Evolutionary conservation across 345 rosid genomes (phyloP).

Genomic region (Brassica napus): Da-Ae NC_063447.1:46231001-46231500

Average conservation of each 20-base stretch:
- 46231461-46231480: background rate
- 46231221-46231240: slow-evolving; percentile 39
- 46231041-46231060: slow-evolving; percentile 81
- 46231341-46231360: slow-evolving; percentile 85
- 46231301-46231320: slow-evolving; percentile 67
- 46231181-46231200: slow-evolving; percentile 41
- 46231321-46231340: slow-evolving; percentile 67
- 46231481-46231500: background rate
- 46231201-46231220: slow-evolving; percentile 38
- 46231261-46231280: slow-evolving; percentile 7
- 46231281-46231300: slow-evolving; percentile 44
- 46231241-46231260: slow-evolving; percentile 37
- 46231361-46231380: slow-evolving; percentile 71
- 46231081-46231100: slow-evolving; percentile 59
- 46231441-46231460: background rate
- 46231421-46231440: slow-evolving; percentile 45
- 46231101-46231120: slow-evolving; percentile 83
- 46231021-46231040: slow-evolving; percentile 46
- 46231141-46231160: slow-evolving; percentile 56
- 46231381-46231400: slow-evolving; percentile 57
- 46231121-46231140: slow-evolving; percentile 74
- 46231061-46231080: slow-evolving; percentile 67
- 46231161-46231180: slow-evolving; percentile 54
- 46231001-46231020: slow-evolving; percentile 35
- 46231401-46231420: slow-evolving; percentile 67